Conservation (phyloP, 2,329 filamentous ascomycete species). For the Colletotrichum cereale region DNA sequence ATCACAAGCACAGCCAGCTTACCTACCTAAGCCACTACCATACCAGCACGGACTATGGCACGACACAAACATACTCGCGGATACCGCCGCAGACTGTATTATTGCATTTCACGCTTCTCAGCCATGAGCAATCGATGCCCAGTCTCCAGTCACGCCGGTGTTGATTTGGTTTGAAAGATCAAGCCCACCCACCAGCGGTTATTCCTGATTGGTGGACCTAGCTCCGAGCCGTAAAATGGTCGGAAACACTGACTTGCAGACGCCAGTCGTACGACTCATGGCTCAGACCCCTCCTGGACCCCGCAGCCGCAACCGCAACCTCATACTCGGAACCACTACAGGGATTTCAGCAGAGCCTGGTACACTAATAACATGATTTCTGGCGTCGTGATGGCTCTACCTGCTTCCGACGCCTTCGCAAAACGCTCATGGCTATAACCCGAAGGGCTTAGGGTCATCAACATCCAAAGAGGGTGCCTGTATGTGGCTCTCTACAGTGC, state of each 20-base stretch:
- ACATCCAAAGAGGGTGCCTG: neutral
- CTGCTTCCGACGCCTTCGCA: neutral
- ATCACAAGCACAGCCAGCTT: neutral
- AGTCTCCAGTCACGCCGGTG: neutral
- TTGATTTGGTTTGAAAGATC: neutral
- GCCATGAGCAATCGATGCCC: constrained; percentile 11
- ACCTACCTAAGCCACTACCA: too few relatives aligned
- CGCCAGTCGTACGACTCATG: constrained; percentile 10
- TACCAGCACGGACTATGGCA: neutral
- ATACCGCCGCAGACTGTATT: neutral
- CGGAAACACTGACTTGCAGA: constrained; percentile 9
- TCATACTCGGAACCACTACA: neutral
- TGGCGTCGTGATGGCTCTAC: neutral
- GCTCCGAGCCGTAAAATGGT: neutral
- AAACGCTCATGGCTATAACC: neutral
- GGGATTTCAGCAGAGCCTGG: neutral
- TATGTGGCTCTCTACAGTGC: constrained; percentile 4
- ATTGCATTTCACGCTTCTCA: constrained; percentile 4
- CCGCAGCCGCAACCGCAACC: too few relatives aligned
- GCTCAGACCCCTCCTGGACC: neutral
- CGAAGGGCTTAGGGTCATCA: neutral
- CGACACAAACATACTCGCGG: neutral
- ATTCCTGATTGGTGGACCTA: neutral
- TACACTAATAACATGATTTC: neutral
- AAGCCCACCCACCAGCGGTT: neutral